Percentiles rank a stretch among this genome's conserved stretches.
These are phyloP conservation scores for Dothideomycetes sp. DNA, from an alignment of 2,329 filamentous ascomycete species.

Conservation along the genomic window DNA sequence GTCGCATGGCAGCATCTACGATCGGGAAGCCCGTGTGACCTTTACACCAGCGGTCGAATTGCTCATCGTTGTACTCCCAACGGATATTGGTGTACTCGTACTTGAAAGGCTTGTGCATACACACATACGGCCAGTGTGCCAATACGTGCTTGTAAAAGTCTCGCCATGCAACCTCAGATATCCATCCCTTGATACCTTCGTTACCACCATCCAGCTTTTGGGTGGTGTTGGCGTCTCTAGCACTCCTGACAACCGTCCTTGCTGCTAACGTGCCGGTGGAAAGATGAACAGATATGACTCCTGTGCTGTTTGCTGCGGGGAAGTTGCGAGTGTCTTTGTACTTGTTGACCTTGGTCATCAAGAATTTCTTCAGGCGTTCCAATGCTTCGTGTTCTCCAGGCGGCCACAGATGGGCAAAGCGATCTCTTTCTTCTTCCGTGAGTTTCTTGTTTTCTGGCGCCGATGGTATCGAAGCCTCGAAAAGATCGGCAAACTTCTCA, in stretches of 20 bases:
- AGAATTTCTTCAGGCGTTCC: constrained; percentile 56
- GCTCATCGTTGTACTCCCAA: constrained; percentile 65
- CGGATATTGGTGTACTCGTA: constrained; percentile 72
- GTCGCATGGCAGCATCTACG: constrained; percentile 79
- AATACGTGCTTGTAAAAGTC: constrained; percentile 86
- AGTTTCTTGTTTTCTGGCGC: constrained; percentile 57
- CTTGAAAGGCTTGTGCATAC: constrained; percentile 72
- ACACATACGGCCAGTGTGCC: constrained; percentile 75
- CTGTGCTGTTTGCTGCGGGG: constrained; percentile 54
- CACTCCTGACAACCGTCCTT: constrained; percentile 56
- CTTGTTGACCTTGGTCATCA: constrained; percentile 50
- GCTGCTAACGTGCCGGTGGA: constrained; percentile 59
- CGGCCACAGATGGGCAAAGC: constrained; percentile 56
- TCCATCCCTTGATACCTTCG: constrained; percentile 62
- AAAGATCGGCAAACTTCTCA: constrained; percentile 67
- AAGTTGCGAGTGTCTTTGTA: constrained; percentile 61
- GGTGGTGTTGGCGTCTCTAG: constrained; percentile 53
- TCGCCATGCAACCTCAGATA: constrained; percentile 75
- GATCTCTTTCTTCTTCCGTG: constrained; percentile 47
- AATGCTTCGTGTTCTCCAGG: constrained; percentile 65
- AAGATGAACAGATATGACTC: constrained; percentile 62
- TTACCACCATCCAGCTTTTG: constrained; percentile 57
- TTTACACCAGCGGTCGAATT: constrained; percentile 65
- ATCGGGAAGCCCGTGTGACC: constrained; percentile 74
- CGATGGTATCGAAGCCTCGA: constrained; percentile 65